phyloP scores from a whole-genome alignment of 306 rosid species.

The Bauhinia variegata region DNA sequence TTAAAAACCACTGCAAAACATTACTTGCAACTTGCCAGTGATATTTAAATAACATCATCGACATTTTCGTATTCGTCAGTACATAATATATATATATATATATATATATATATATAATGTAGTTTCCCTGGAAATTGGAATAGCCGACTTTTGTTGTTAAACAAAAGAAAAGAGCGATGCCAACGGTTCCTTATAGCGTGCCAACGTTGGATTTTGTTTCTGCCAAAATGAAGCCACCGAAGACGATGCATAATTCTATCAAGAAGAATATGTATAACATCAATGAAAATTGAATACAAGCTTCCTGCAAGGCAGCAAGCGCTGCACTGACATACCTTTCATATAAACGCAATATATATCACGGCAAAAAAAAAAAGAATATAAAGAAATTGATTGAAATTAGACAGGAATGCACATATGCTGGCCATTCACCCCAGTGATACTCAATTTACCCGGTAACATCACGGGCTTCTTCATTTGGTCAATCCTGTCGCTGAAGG shows the following conservation, averaged over 20 bases:
- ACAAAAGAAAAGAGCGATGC: too few species aligned
- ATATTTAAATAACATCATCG: too few species aligned
- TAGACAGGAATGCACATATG: conserved; percentile 45
- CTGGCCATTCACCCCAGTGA: conserved; percentile 39
- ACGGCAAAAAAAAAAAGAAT: conserved; percentile 34
- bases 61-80: too few species aligned
- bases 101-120: too few species aligned
- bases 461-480: conserved; percentile 42
- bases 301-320: conserved; percentile 47
- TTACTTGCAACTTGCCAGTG: too few species aligned
- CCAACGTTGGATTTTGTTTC: conserved; percentile 24
- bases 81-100: too few species aligned
- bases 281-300: conserved; percentile 51
- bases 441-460: conserved; percentile 27
- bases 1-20: too few species aligned
- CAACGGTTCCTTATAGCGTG: conserved; percentile 14
- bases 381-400: conserved; percentile 42
- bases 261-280: conserved; percentile 55
- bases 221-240: conserved; percentile 20
- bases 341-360: conserved; percentile 40
- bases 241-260: conserved; percentile 50
- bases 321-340: conserved; percentile 40
- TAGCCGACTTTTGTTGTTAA: too few species aligned
- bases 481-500: conserved; percentile 40
- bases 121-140: too few species aligned